Percentiles rank a stretch among this genome's conserved stretches.
These are phyloP conservation scores for Hymenoscyphus occultus DNA, from an alignment of 2,329 filamentous ascomycete species.

Conservation along the genomic window DNA sequence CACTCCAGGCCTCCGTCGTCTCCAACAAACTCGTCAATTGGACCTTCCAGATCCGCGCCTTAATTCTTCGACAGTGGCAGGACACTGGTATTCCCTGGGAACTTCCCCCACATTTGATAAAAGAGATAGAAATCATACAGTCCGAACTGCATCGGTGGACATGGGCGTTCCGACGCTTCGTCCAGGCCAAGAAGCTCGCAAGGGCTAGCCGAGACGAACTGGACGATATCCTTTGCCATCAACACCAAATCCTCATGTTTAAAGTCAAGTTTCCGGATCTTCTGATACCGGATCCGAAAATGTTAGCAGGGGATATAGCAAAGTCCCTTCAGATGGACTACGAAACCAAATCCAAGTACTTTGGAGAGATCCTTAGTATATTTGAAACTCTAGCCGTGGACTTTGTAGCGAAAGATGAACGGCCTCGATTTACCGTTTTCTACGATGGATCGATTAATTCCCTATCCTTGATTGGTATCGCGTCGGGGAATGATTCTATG, in stretches of 20 bases:
- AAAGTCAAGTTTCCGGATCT: not conserved
- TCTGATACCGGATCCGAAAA: not conserved
- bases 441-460: slow-evolving; percentile 1
- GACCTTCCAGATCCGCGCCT: not conserved
- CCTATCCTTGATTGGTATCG: not conserved
- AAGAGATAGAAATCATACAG: not conserved
- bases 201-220: not conserved
- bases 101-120: not conserved
- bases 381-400: not conserved
- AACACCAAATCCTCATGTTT: slow-evolving; percentile 3
- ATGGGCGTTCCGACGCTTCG: not conserved
- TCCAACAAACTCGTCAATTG: slow-evolving; percentile 4
- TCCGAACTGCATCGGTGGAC: not conserved
- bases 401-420: not conserved
- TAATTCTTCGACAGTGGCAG: not conserved
- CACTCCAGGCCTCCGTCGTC: not conserved
- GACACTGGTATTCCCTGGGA: not conserved
- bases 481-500: not conserved
- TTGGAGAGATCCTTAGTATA: not conserved
- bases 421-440: not conserved
- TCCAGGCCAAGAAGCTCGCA: not conserved
- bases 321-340: not conserved
- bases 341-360: not conserved
- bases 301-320: not conserved
- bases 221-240: not conserved